Conservation (phyloP, 2,329 filamentous ascomycete genomes). For the Neocatenulostroma microsporum region DNA sequence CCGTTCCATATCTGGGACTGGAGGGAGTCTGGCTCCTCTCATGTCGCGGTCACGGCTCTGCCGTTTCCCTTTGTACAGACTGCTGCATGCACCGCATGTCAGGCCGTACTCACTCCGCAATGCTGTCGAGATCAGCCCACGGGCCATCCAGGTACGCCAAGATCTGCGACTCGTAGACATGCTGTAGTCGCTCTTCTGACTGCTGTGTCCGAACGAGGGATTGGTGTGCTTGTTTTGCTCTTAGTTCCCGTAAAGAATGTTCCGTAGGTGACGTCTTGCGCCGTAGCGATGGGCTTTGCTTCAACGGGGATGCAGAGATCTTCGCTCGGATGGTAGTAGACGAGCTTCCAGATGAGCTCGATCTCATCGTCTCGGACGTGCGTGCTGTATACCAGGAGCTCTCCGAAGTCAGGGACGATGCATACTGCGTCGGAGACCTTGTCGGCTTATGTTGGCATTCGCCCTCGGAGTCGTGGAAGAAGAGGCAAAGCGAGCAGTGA, state of each 20-base stretch:
- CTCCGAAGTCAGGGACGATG: slow-evolving; percentile 14
- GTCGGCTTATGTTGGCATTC: slow-evolving; percentile 7
- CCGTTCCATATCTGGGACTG: too few relatives aligned
- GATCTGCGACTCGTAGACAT: slow-evolving; percentile 26
- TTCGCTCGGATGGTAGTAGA: slow-evolving; percentile 5
- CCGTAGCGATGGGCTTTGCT: slow-evolving; percentile 12
- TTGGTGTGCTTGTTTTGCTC: slow-evolving; percentile 13
- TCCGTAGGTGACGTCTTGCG: slow-evolving; percentile 20
- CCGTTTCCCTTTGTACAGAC: too few relatives aligned
- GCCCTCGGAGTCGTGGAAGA: slow-evolving; percentile 11
- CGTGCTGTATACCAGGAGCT: slow-evolving; percentile 20
- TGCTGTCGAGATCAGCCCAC: slow-evolving; percentile 5
- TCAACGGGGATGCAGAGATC: slow-evolving; percentile 5
- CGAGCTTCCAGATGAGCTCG: slow-evolving; percentile 6
- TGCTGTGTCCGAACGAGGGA: slow-evolving; percentile 14
- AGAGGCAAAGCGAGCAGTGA: slow-evolving; percentile 18
- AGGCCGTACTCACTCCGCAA: slow-evolving; percentile 1
- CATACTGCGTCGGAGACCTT: slow-evolving; percentile 1
- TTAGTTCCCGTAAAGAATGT: slow-evolving; percentile 23
- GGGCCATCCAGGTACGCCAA: slow-evolving; percentile 23
- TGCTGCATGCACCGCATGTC: too few relatives aligned
- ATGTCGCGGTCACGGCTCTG: too few relatives aligned
- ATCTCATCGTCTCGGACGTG: slow-evolving; percentile 6
- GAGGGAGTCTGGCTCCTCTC: too few relatives aligned
- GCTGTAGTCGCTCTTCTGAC: slow-evolving; percentile 24